A percentile compares a stretch with the other conserved stretches of the same genome.
phyloP scores from a whole-genome alignment of 2,329 filamentous ascomycete genomes.

The Stemphylium beticola region DNA sequence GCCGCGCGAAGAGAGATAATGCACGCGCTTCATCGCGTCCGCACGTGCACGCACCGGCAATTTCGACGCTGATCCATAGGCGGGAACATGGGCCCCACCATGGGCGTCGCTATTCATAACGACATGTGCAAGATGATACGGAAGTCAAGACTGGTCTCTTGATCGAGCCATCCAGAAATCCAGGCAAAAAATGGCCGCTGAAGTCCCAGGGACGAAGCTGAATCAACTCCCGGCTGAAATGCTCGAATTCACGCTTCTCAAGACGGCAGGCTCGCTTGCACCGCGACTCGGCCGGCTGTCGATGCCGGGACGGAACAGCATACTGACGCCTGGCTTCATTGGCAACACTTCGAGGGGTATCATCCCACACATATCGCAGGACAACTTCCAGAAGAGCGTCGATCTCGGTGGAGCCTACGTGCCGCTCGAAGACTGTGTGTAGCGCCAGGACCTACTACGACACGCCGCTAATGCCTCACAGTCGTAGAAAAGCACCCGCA shows the following conservation, averaged over 20 bases:
- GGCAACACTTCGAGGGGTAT: constrained; percentile 81
- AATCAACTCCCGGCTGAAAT: constrained; percentile 48
- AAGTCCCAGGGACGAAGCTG: constrained; percentile 14
- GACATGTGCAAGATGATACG: not conserved
- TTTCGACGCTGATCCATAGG: constrained; percentile 9
- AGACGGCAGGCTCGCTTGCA: constrained; percentile 47
- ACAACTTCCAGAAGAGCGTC: constrained; percentile 73
- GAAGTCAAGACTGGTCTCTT: not conserved
- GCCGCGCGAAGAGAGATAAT: no score
- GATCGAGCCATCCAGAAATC: not conserved
- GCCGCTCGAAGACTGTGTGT: constrained; percentile 90
- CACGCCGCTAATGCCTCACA: constrained; percentile 52
- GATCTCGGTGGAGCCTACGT: constrained; percentile 75
- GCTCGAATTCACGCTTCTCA: constrained; percentile 54
- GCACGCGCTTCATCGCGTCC: constrained; percentile 14
- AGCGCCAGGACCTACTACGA: not conserved
- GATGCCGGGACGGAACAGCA: constrained; percentile 66
- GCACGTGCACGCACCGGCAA: constrained; percentile 18
- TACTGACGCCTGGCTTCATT: constrained; percentile 84
- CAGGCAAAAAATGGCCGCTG: constrained; percentile 15
- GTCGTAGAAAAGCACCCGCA: constrained; percentile 66
- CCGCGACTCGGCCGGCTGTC: constrained; percentile 73
- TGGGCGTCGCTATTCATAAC: not conserved
- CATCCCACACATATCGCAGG: constrained; percentile 87
- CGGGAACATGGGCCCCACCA: constrained; percentile 11